phyloP scores from a whole-genome alignment of 257 asterid genomes.

The Agastache rugosa region DNA sequence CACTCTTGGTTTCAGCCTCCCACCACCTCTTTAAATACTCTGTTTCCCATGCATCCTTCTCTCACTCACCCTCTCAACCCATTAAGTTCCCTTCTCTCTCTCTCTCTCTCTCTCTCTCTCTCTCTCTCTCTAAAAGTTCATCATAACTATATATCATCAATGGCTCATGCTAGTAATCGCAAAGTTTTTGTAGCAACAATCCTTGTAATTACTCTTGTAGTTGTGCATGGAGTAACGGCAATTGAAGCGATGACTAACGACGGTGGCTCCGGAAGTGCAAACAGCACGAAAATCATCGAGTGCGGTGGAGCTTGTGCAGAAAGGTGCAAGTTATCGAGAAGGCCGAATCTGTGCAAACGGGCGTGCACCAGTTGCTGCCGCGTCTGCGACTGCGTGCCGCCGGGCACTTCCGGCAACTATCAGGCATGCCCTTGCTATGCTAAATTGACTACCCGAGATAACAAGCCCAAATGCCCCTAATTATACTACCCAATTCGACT shows the following conservation, averaged over 20 bases:
- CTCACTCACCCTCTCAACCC: background rate
- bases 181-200: slow-evolving; percentile 44
- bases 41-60: slow-evolving; percentile 12
- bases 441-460: slow-evolving; percentile 46
- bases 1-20: background rate
- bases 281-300: slow-evolving; percentile 34
- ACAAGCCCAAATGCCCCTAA: slow-evolving; percentile 59
- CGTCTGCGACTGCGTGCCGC: slow-evolving; percentile 63
- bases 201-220: slow-evolving; percentile 41
- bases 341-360: slow-evolving; percentile 59
- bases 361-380: slow-evolving; percentile 67
- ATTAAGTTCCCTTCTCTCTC: background rate
- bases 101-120: background rate
- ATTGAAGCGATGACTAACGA: background rate
- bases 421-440: slow-evolving; percentile 62
- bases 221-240: slow-evolving; percentile 50
- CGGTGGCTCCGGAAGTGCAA: background rate
- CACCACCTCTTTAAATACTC: slow-evolving; percentile 36
- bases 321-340: slow-evolving; percentile 52
- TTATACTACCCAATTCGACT: background rate
- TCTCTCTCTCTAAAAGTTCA: background rate
- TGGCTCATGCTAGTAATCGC: slow-evolving; percentile 43
- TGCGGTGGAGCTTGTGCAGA: slow-evolving; percentile 57
- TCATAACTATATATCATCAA: background rate
- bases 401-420: slow-evolving; percentile 64